Evolutionary conservation across 2,329 filamentous ascomycete species (phyloP), one percentile per base, ranked within the genome.

Genomic region (Tolypocladium capitatum): DNA sequence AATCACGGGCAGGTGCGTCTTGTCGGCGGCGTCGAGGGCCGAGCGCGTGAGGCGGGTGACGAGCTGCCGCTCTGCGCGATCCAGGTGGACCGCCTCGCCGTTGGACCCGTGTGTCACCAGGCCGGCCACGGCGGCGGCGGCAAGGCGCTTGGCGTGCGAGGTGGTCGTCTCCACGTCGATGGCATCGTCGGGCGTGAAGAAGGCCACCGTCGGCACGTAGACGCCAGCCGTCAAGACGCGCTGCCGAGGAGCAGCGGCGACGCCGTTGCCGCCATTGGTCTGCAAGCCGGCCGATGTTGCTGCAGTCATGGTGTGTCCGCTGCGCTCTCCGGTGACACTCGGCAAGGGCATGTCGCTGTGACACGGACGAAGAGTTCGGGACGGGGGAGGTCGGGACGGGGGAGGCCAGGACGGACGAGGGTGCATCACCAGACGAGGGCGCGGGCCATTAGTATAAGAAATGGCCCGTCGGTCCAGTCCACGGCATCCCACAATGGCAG

Each of bases 91-190:
- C 0, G 83, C 83, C 66, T 87, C 84, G 56, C 83, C 84, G 59
- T 86, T 87, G 56, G 80, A 84, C 35, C 83, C 82, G 61, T 85
- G 82, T 4, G 78, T 80, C 20, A 84, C 77, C 46, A 87, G 69
- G 40, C 83, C 83, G 18, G 80, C 73, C 38, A 86, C 73, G 33
- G 81, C 82, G 21, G 80, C 73, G 48, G 74, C 63, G 42, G 77
- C 80, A 3, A 86, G 73, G 45, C 78, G 75, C 21, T 76, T 67
- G 28, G 78, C 78, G 50, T 75, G 72, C 21, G 66, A 65, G 46
- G 67, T 64, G 28, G 72, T 74, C 5, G 73, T 69, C 20, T 67
- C 63, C n/a, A 75, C 48, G 54, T 82, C 77, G 44, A 81, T 62
- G 5, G 73, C 70, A 58, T 81, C 77, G 33, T 71, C 68, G 0